Evolutionary conservation across 2,329 filamentous ascomycete species (phyloP).

Genomic region (Colletotrichum cuscutae): DNA sequence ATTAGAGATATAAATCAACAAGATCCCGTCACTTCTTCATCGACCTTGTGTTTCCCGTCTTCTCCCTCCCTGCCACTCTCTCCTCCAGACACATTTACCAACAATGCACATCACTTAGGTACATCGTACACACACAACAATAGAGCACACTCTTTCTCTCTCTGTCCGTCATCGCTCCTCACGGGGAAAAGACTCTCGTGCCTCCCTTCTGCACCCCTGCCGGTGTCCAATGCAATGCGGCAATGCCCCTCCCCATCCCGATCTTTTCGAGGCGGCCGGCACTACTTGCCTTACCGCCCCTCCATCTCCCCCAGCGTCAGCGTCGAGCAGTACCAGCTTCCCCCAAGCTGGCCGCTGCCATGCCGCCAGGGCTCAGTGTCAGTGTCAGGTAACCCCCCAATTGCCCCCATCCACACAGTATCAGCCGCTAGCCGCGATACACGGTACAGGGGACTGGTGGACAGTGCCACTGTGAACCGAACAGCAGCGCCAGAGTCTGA

Average conservation of each 20-base stretch:
- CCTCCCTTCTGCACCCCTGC: not conserved
- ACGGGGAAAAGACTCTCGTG: not conserved
- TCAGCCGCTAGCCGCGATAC: conserved; percentile 13
- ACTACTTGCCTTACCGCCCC: conserved; percentile 32
- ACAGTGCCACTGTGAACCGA: not conserved
- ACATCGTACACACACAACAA: not conserved
- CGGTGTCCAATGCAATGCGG: not conserved
- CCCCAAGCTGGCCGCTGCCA: conserved; percentile 7
- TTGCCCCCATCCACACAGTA: conserved; percentile 24
- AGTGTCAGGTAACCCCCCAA: conserved; percentile 20
- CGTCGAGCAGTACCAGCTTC: not conserved
- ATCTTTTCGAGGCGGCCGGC: conserved; percentile 6
- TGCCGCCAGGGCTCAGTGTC: conserved; percentile 7
- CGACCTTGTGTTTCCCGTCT: too few relatives aligned
- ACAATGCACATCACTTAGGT: not conserved
- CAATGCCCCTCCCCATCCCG: not conserved
- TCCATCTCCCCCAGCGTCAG: not conserved
- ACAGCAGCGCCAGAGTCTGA: not conserved
- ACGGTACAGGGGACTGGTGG: conserved; percentile 11
- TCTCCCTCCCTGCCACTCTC: too few relatives aligned
- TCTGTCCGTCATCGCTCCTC: not conserved
- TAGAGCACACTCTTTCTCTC: not conserved
- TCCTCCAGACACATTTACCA: not conserved
- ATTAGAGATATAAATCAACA: not conserved
- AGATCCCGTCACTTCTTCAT: not conserved